Evolutionary conservation across 2,329 filamentous ascomycete genomes (phyloP).

Genomic region (Colletotrichum salicis): DNA sequence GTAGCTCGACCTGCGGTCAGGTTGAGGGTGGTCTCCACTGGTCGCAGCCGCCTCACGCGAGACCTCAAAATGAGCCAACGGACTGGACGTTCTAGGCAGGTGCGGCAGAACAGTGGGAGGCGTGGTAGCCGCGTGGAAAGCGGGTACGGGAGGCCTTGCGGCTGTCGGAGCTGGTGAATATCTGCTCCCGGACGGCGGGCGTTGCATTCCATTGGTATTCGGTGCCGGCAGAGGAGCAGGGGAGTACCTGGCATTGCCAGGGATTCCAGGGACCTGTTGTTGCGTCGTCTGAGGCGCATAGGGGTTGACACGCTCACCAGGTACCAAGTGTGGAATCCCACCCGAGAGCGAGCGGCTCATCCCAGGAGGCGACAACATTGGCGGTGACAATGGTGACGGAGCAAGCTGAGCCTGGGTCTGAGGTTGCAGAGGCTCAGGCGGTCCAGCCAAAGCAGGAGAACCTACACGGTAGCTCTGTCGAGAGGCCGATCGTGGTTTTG

Average conservation of each 20-base stretch:
- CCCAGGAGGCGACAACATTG: slow-evolving; percentile 22
- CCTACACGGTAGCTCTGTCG: slow-evolving; percentile 59
- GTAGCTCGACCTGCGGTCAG: slow-evolving; percentile 62
- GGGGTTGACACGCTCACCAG: slow-evolving; percentile 63
- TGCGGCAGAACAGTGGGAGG: slow-evolving; percentile 62
- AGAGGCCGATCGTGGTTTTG: slow-evolving; percentile 70
- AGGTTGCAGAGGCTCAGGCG: slow-evolving; percentile 47
- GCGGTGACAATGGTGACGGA: slow-evolving; percentile 31
- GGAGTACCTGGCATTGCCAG: slow-evolving; percentile 67
- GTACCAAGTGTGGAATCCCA: slow-evolving; percentile 57
- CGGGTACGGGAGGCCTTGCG: slow-evolving; percentile 53
- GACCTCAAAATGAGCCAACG: slow-evolving; percentile 71
- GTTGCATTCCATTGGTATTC: slow-evolving; percentile 51
- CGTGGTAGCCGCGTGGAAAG: slow-evolving; percentile 50
- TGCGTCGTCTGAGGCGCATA: slow-evolving; percentile 59
- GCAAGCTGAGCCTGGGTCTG: slow-evolving; percentile 41
- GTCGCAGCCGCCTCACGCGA: slow-evolving; percentile 42
- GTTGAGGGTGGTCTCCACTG: slow-evolving; percentile 53
- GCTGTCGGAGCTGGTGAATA: slow-evolving; percentile 63
- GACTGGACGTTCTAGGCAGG: slow-evolving; percentile 73
- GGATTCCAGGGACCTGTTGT: slow-evolving; percentile 46
- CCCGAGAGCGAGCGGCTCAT: slow-evolving; percentile 33
- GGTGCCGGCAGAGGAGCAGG: slow-evolving; percentile 61
- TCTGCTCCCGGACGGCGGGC: slow-evolving; percentile 55
- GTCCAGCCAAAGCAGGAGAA: slow-evolving; percentile 54